Percentiles rank a stretch among this genome's conserved stretches.
Evolutionary conservation across 257 asterid genomes (phyloP).

Genomic region (Solanum chiquidenum): DNA sequence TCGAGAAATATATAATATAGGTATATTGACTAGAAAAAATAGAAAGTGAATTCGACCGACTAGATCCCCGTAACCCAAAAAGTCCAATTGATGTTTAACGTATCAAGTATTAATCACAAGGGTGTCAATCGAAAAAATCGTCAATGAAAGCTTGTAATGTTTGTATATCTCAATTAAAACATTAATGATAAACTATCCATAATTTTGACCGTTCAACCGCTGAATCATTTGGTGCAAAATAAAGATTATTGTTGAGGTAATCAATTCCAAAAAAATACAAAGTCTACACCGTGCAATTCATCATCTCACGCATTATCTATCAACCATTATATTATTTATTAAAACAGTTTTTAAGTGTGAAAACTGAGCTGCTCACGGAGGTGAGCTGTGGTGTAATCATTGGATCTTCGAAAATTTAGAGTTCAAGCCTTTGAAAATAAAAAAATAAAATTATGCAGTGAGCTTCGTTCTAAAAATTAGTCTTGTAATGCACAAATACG

Average conservation of each 20-base stretch:
- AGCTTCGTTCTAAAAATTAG: fast-evolving
- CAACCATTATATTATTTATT: neutral
- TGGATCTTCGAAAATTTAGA: fast-evolving
- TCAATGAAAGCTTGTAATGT: neutral
- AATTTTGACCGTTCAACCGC: neutral
- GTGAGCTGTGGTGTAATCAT: neutral
- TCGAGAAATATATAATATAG: neutral
- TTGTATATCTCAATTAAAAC: neutral
- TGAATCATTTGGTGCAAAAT: neutral
- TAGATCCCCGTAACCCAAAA: neutral
- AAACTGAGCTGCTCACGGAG: neutral
- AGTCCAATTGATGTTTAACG: neutral
- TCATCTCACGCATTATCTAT: neutral
- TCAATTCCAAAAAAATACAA: neutral
- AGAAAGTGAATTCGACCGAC: neutral
- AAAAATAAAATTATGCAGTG: fast-evolving
- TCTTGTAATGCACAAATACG: fast-evolving
- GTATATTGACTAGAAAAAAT: neutral
- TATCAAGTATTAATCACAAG: neutral
- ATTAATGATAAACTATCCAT: neutral
- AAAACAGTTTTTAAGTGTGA: neutral
- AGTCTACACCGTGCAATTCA: neutral
- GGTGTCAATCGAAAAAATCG: neutral
- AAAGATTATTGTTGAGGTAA: neutral
- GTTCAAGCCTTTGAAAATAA: neutral